Evolutionary conservation across 441 rosid species (phyloP).

Genomic region (Sinapis alba): DNA sequence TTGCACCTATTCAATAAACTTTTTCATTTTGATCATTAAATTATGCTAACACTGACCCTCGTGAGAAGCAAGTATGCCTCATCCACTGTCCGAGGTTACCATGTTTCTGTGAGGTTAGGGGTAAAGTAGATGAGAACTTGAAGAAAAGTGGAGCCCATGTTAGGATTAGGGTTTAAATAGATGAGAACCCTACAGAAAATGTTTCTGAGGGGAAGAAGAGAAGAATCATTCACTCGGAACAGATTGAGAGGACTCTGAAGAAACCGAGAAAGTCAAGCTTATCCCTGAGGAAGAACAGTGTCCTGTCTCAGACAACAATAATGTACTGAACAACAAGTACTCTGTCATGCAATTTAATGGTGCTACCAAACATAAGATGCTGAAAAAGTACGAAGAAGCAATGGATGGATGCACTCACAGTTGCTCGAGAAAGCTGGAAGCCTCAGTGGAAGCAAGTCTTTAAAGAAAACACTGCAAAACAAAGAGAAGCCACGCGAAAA

Average conservation of each 20-base stretch:
- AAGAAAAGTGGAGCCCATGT: background rate
- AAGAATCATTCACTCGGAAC: background rate
- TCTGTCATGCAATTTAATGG: background rate
- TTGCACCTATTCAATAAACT: no score
- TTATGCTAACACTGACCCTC: no score
- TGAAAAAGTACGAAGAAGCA: background rate
- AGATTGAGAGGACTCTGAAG: no score
- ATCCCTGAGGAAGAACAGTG: background rate
- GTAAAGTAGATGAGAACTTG: background rate
- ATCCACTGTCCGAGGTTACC: no score
- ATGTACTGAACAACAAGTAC: constrained; percentile 8
- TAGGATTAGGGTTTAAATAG: background rate
- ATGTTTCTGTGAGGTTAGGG: no score
- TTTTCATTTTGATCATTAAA: no score
- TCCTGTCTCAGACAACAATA: background rate
- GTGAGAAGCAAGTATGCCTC: no score
- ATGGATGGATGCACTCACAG: background rate
- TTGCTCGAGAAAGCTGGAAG: background rate
- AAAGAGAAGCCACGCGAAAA: background rate
- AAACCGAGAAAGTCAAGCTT: background rate
- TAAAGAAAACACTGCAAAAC: background rate
- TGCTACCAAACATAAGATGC: background rate
- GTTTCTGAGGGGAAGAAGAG: no score
- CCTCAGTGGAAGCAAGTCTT: background rate
- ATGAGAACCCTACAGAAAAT: no score